These are phyloP conservation scores for Blastocystis sp. DNA, from an alignment of 352 stramenopile genomes.

Conservation along the genomic window DNA sequence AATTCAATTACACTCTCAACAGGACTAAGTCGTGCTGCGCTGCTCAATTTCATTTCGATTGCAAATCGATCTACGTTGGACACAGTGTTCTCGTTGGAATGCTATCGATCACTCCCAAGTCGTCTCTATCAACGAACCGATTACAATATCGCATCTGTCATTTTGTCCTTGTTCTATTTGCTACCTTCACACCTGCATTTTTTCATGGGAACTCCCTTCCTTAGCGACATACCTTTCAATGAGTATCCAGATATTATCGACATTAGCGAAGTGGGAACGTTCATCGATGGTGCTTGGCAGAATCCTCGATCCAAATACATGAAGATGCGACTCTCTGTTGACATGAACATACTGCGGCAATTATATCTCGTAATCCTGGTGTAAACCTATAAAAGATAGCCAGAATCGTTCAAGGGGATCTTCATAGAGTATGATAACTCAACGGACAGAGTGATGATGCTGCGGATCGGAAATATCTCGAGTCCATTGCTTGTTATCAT, in stretches of 20 bases:
- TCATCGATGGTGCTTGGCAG: background rate
- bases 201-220: slow-evolving; percentile 40
- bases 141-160: slow-evolving; percentile 13
- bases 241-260: background rate
- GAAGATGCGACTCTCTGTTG: background rate
- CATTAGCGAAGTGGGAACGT: background rate
- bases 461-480: background rate
- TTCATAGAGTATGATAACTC: background rate
- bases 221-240: slow-evolving; percentile 4
- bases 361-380: background rate
- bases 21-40: background rate
- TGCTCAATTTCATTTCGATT: background rate
- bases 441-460: background rate
- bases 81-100: background rate
- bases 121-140: background rate
- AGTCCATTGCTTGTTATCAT: background rate
- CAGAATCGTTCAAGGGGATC: background rate
- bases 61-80: background rate
- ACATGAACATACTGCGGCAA: background rate
- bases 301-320: background rate
- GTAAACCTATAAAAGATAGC: background rate
- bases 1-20: background rate
- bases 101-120: background rate
- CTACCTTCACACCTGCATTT: slow-evolving; percentile 19
- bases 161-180: slow-evolving; percentile 41